Evolutionary conservation across 352 stramenopile genomes (phyloP).

Genomic region (Phytophthora crassamura): DNA sequence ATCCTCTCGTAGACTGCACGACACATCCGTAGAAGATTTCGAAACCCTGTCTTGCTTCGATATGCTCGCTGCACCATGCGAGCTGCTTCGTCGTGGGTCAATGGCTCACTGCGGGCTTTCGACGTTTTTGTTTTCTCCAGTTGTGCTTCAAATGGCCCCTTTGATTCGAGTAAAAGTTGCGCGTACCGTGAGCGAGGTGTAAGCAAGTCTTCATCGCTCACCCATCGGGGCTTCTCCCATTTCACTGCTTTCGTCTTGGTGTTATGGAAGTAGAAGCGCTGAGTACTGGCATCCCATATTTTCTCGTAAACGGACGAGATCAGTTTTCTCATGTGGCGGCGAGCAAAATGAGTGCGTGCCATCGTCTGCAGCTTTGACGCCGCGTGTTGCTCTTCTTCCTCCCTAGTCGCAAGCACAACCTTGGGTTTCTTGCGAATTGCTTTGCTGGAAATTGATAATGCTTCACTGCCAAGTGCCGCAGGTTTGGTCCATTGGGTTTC

Average conservation of each 20-base stretch:
- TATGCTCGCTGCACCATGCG: conserved; percentile 67
- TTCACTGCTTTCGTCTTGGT: conserved; percentile 69
- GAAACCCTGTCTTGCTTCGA: conserved; percentile 53
- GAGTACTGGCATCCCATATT: conserved; percentile 63
- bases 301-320: conserved; percentile 85
- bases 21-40: conserved; percentile 49
- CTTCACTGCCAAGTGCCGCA: conserved; percentile 41
- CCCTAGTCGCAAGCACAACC: conserved; percentile 24
- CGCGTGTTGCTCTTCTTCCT: conserved; percentile 40
- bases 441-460: conserved; percentile 13
- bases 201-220: conserved; percentile 66
- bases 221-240: conserved; percentile 73
- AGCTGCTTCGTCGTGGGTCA: conserved; percentile 51
- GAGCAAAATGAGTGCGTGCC: conserved; percentile 53
- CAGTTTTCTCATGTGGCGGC: conserved; percentile 54
- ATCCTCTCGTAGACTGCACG: conserved; percentile 73
- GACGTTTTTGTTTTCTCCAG: conserved; percentile 4
- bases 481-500: conserved; percentile 76
- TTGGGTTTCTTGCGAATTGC: conserved; percentile 11
- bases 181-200: conserved; percentile 54
- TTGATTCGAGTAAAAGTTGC: conserved; percentile 13
- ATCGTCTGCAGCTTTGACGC: conserved; percentile 63
- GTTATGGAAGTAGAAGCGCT: conserved; percentile 86
- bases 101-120: conserved; percentile 4
- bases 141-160: background rate